A percentile compares a stretch with the other conserved stretches of the same genome.
phyloP scores from a whole-genome alignment of 1,139 yeast species.

The Nakaseomyces kungkrabaensis region DNA sequence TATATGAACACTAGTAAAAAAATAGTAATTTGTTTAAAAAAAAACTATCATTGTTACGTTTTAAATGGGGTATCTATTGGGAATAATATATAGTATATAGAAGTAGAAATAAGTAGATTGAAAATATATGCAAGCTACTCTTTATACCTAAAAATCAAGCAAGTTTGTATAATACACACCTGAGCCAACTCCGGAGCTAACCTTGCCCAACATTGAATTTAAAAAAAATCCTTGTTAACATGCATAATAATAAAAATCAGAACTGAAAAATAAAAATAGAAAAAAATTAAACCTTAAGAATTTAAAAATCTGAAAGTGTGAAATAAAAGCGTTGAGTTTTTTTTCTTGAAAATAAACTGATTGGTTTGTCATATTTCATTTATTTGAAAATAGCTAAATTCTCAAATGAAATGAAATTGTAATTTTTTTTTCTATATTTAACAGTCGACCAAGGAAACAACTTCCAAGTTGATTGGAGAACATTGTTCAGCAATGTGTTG shows the following conservation, averaged over 20 bases:
- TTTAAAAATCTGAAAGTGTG: background rate
- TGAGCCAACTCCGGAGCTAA: background rate
- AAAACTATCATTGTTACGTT: background rate
- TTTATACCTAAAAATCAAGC: background rate
- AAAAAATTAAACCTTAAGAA: constrained; percentile 1
- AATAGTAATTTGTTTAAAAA: too few relatives aligned
- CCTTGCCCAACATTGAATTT: background rate
- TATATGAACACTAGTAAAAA: too few relatives aligned
- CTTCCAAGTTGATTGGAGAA: constrained; percentile 49
- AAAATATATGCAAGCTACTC: background rate
- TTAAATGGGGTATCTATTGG: background rate
- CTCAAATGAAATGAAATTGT: background rate
- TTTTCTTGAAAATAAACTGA: background rate
- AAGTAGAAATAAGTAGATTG: background rate
- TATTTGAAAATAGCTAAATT: too few relatives aligned
- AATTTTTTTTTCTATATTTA: constrained; percentile 26
- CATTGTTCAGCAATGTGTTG: constrained; percentile 60
- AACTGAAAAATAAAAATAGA: background rate
- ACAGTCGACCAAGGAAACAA: constrained; percentile 58
- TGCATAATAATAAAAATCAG: background rate
- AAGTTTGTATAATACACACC: background rate
- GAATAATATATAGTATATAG: background rate
- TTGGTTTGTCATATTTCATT: background rate
- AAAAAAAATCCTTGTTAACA: background rate
- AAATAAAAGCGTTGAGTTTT: background rate